phyloP scores from a whole-genome alignment of 1,284 basidiomycete species.

The Moniliella sp. region DNA sequence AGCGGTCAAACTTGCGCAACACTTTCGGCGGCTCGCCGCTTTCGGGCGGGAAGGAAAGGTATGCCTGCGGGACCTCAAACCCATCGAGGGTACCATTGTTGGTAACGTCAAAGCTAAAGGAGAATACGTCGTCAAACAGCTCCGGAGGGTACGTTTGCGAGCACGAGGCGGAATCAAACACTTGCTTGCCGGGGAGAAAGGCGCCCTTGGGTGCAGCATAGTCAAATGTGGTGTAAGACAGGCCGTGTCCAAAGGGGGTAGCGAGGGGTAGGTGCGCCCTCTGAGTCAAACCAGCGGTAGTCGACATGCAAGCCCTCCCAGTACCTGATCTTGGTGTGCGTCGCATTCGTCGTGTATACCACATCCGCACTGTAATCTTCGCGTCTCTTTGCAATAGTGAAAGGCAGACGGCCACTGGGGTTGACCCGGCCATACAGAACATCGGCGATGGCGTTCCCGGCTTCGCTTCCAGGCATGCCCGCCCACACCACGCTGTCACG shows the following conservation, averaged over 20 bases:
- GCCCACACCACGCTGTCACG: constrained; percentile 9
- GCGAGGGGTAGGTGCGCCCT: constrained; percentile 43
- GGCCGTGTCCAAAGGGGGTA: constrained; percentile 47
- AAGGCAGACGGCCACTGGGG: constrained; percentile 10
- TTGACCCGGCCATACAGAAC: constrained; percentile 9
- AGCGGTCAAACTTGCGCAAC: constrained; percentile 17
- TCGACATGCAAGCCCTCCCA: constrained; percentile 53
- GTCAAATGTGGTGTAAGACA: background rate
- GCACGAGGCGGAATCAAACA: background rate
- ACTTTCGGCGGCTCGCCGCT: constrained; percentile 20
- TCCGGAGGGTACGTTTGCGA: constrained; percentile 8
- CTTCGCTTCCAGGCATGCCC: constrained; percentile 11
- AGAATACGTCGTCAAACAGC: constrained; percentile 15
- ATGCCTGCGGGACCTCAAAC: constrained; percentile 19
- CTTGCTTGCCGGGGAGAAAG: constrained; percentile 7
- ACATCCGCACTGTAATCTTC: constrained; percentile 5
- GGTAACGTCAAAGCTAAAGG: constrained; percentile 11
- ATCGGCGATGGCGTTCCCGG: constrained; percentile 7
- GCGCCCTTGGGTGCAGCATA: constrained; percentile 8
- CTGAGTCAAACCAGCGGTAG: constrained; percentile 46
- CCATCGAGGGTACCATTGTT: constrained; percentile 17
- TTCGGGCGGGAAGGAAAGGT: constrained; percentile 13
- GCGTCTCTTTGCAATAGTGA: constrained; percentile 7
- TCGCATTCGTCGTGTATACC: background rate
- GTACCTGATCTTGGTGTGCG: constrained; percentile 34